Evolutionary conservation across 208 protist species (phyloP).

Genomic region (Wallacemonas rigidus): DNA sequence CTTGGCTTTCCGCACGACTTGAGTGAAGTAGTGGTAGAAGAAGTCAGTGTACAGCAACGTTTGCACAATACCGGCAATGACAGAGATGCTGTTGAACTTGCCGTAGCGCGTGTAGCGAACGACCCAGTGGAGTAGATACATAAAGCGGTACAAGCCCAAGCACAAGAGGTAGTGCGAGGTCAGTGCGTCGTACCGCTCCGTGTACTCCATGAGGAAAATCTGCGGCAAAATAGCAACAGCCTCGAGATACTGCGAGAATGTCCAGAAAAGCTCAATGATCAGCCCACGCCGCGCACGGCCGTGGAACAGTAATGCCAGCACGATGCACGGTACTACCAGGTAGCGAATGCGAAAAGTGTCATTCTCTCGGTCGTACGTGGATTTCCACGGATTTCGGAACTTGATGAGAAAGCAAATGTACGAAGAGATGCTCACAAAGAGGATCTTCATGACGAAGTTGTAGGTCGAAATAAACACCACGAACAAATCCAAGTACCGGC

Average conservation of each 20-base stretch:
- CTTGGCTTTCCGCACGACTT: slow-evolving; percentile 81
- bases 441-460: slow-evolving; percentile 95
- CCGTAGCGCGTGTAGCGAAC: slow-evolving; percentile 78
- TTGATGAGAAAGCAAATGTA: slow-evolving; percentile 95
- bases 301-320: slow-evolving; percentile 80
- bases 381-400: slow-evolving; percentile 89
- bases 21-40: slow-evolving; percentile 95
- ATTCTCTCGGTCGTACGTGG: slow-evolving; percentile 89
- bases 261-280: slow-evolving; percentile 90
- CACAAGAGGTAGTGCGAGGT: slow-evolving; percentile 96
- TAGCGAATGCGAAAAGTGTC: slow-evolving; percentile 92
- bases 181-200: slow-evolving; percentile 91
- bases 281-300: slow-evolving; percentile 32
- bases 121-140: slow-evolving; percentile 97
- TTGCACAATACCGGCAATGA: slow-evolving; percentile 89
- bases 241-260: slow-evolving; percentile 97
- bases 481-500: slow-evolving; percentile 95
- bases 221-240: slow-evolving; percentile 96
- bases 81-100: slow-evolving; percentile 71
- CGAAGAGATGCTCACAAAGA: slow-evolving; percentile 88
- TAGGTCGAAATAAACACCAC: slow-evolving; percentile 83
- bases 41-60: slow-evolving; percentile 96
- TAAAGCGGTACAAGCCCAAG: slow-evolving; percentile 92
- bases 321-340: slow-evolving; percentile 77
- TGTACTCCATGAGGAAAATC: slow-evolving; percentile 95